Percentiles rank a stretch among this genome's conserved stretches.
Evolutionary conservation across 768 basidiomycete genomes (phyloP).

Genomic region (Nevesoporus exiguus): DNA sequence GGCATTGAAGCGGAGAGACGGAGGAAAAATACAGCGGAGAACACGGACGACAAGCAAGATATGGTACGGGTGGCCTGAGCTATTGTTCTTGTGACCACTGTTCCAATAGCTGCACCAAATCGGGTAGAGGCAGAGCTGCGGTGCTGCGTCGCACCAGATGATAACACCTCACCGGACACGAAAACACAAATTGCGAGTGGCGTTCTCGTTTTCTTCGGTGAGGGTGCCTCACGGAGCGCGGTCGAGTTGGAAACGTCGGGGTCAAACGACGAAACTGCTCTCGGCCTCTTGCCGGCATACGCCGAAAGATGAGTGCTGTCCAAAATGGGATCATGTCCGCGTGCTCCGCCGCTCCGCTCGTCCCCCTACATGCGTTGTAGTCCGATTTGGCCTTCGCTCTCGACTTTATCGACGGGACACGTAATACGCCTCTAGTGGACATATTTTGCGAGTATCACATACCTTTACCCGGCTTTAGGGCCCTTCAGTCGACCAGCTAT

Average conservation of each 20-base stretch:
- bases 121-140: slow-evolving; percentile 11
- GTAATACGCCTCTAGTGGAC: slow-evolving; percentile 11
- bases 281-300: slow-evolving; percentile 17
- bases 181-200: neutral
- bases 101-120: slow-evolving; percentile 16
- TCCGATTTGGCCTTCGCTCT: no score
- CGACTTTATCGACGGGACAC: neutral
- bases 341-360: neutral
- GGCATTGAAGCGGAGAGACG: slow-evolving; percentile 12
- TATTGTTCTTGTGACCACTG: slow-evolving; percentile 18
- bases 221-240: neutral
- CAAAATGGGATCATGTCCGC: neutral
- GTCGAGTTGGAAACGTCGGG: slow-evolving; percentile 5
- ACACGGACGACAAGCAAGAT: neutral
- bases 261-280: slow-evolving; percentile 10
- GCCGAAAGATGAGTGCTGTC: slow-evolving; percentile 15
- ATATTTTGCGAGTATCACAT: neutral
- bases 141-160: slow-evolving; percentile 1
- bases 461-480: neutral
- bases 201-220: neutral
- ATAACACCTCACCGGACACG: neutral
- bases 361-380: neutral
- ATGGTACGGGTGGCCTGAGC: neutral
- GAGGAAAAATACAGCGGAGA: neutral
- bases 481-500: neutral